Evolutionary conservation across 345 rosid genomes (phyloP).

Genomic region (Populus nigra): DNA sequence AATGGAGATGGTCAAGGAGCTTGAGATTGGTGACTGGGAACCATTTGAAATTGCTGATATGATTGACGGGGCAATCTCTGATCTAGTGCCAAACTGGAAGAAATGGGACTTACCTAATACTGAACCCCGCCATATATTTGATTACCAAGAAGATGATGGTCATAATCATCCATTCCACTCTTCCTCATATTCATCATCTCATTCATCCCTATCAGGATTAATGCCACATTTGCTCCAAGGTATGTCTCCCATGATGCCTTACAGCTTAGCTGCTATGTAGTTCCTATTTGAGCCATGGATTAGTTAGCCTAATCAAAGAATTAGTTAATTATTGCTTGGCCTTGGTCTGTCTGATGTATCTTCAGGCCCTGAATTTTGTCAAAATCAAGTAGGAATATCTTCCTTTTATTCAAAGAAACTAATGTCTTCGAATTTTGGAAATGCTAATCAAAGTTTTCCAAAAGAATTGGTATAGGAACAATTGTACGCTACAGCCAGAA

Average conservation of each 20-base stretch:
- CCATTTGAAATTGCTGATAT: constrained; percentile 64
- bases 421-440: background rate
- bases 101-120: constrained; percentile 15
- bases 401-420: background rate
- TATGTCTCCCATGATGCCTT: constrained; percentile 11
- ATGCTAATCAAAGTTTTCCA: background rate
- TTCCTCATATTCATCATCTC: constrained; percentile 54
- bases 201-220: constrained; percentile 46
- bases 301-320: background rate
- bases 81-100: constrained; percentile 51
- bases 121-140: constrained; percentile 23
- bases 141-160: constrained; percentile 40
- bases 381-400: background rate
- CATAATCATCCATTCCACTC: constrained; percentile 37
- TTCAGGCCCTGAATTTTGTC: background rate
- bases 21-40: constrained; percentile 68
- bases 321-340: background rate
- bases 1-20: constrained; percentile 75
- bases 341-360: background rate
- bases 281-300: background rate
- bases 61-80: constrained; percentile 64
- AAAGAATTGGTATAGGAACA: too few species aligned
- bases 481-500: background rate
- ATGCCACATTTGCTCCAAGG: constrained; percentile 50
- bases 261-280: background rate